Evolutionary conservation across 2,329 filamentous ascomycete genomes (phyloP).

Genomic region (Botryotinia narcissicola): DNA sequence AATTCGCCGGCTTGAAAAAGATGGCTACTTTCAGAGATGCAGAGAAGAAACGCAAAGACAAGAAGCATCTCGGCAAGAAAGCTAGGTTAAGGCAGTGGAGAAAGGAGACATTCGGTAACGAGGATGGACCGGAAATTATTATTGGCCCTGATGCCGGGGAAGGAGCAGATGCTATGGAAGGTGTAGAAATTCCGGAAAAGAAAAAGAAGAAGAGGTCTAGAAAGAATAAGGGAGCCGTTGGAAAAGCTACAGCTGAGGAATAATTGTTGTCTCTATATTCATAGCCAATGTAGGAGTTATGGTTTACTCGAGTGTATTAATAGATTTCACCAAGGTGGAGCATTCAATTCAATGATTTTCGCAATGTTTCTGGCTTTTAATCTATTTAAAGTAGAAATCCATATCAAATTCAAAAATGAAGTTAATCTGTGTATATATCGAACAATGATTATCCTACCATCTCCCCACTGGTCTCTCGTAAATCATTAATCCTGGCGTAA

Average conservation of each 20-base stretch:
- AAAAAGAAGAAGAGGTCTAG: conserved; percentile 55
- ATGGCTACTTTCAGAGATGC: conserved; percentile 83
- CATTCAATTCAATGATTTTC: not conserved
- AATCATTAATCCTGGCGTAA: not conserved
- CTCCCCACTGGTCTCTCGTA: not conserved
- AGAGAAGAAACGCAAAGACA: conserved; percentile 86
- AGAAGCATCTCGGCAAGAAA: conserved; percentile 90
- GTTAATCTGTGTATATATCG: not conserved
- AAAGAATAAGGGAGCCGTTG: conserved; percentile 34
- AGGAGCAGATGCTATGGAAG: conserved; percentile 30
- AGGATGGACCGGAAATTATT: conserved; percentile 40
- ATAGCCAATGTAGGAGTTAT: not conserved
- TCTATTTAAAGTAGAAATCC: not conserved
- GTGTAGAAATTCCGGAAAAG: conserved; percentile 41
- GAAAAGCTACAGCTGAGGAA: conserved; percentile 7
- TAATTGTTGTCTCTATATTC: not conserved
- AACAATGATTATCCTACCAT: not conserved
- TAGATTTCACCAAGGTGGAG: conserved; percentile 8
- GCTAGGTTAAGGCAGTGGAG: conserved; percentile 85
- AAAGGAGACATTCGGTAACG: conserved; percentile 59
- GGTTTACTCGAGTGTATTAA: conserved; percentile 10
- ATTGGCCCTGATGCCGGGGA: conserved; percentile 30
- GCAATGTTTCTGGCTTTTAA: conserved; percentile 6
- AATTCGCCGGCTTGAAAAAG: conserved; percentile 93
- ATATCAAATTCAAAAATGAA: not conserved